Conservation (phyloP, 192 early-diverging fungal species). For the Coemansia sp. region DNA sequence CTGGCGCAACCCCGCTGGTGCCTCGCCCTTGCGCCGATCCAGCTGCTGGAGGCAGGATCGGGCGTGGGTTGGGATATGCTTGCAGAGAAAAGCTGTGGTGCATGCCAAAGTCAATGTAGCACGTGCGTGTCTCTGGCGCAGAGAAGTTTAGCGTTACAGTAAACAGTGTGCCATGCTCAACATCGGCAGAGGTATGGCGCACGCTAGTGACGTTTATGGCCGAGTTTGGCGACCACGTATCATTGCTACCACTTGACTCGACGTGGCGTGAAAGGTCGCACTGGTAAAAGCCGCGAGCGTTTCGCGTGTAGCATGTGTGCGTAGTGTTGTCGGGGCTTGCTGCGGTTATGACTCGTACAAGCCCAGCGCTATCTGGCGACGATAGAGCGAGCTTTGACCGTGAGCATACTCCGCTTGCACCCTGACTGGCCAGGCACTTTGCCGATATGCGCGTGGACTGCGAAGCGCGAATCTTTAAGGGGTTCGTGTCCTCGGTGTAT, state of each 20-base stretch:
- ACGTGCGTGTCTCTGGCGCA: conserved; percentile 46
- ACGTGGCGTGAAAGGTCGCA: conserved; percentile 14
- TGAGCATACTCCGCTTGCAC: background rate
- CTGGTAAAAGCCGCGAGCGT: conserved; percentile 33
- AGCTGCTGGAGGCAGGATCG: conserved; percentile 17
- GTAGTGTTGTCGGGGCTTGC: conserved; percentile 4
- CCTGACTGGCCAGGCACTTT: conserved; percentile 2
- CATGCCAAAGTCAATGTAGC: conserved; percentile 46
- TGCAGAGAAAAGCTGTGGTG: conserved; percentile 40
- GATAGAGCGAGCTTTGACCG: conserved; percentile 24
- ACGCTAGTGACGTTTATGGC: conserved; percentile 39
- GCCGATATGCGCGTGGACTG: conserved; percentile 28
- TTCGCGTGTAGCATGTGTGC: conserved; percentile 31
- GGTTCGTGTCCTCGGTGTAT: conserved; percentile 13
- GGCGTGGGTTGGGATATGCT: conserved; percentile 45
- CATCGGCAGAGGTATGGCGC: conserved; percentile 4
- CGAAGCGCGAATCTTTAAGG: conserved; percentile 34
- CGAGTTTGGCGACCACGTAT: conserved; percentile 23
- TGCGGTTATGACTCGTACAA: conserved; percentile 18
- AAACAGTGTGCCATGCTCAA: conserved; percentile 27
- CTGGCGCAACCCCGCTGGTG: background rate
- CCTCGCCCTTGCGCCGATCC: too few relatives aligned
- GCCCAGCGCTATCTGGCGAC: conserved; percentile 42
- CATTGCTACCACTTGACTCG: background rate
- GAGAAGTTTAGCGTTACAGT: conserved; percentile 28